phyloP scores from a whole-genome alignment of 331 rosid species.

The Phaseolus coccineus region DNA sequence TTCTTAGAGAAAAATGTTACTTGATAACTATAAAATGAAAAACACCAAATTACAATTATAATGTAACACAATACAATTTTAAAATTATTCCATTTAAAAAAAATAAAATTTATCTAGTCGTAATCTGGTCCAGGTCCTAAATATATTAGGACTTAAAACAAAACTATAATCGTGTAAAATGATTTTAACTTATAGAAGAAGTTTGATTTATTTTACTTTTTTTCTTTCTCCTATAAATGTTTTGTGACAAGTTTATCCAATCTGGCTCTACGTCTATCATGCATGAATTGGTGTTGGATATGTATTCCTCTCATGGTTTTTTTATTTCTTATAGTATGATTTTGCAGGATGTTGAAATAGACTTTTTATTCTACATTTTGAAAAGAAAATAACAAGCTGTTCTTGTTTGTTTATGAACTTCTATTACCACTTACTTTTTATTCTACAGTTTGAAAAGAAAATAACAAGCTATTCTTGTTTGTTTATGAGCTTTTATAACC shows the following conservation, averaged over 20 bases:
- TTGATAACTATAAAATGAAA: no score
- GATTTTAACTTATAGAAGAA: no score
- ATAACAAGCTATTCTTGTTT: not conserved
- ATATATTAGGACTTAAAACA: no score
- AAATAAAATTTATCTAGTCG: no score
- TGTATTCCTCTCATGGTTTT: not conserved
- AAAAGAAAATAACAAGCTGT: not conserved
- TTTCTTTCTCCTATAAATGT: no score
- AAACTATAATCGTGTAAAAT: not conserved
- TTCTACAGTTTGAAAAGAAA: not conserved
- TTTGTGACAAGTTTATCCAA: no score
- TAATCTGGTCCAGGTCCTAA: no score
- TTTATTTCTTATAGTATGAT: conserved; percentile 4
- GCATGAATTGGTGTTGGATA: not conserved
- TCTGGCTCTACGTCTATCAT: no score
- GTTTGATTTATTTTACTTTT: not conserved
- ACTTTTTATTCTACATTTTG: not conserved
- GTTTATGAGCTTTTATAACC: not conserved
- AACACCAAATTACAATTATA: no score
- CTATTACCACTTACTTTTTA: not conserved
- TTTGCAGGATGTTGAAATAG: not conserved
- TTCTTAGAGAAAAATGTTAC: no score
- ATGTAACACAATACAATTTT: no score
- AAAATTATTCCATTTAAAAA: no score
- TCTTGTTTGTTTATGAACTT: not conserved